Evolutionary conservation across 169 alveolate genomes (phyloP), one percentile per base, ranked within the genome.

Genomic region (Cystoisospora suis): DNA sequence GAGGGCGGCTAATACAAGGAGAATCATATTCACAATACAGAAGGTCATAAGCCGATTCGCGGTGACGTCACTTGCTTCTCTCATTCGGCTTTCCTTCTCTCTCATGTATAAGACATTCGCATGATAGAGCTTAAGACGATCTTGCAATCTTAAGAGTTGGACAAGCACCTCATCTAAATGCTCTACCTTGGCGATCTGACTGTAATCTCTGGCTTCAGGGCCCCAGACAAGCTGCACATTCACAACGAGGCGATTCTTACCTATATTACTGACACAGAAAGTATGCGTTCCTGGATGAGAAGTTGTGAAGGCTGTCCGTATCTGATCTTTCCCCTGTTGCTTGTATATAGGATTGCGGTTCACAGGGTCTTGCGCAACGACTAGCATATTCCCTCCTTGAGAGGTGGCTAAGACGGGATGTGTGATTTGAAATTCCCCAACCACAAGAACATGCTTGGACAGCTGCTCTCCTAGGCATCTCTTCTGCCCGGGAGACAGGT

Each of bases 381-480:
- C 92, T 5, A 72, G 88, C 92, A 88, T 47, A 38, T 34, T 46
- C n/a, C 81, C 89, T 36, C 65, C 58, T 34, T 34, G 58, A n/a
- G 83, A 1, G 40, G 83, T 9, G 40, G 83, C 46, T 40, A 87
- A 45, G 9, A 32, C 75, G 29, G 87, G 87, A 27, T 77, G 40
- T 7, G 69, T 32, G 58, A 75, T 56, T 3, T 49, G 61, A 42
- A 88, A 72, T 70, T 88, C 92, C 45, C 92, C 92, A 34, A 88
- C 88, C 1, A 88, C 72, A 38, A 88, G 44, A 34, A 88, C 92
- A 44, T 88, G 92, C 45, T 75, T 88, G 65, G 87, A 72, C 49
- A 88, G 88, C 92, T 88, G 92, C 70, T 88, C 92, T 3, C 92
- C 92, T n/a, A 88, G 47, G 81, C 92, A 88, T 20, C 88, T 87